Percentiles rank a stretch among this genome's conserved stretches.
These are phyloP conservation scores for Claviceps sp. DNA, from an alignment of 2,329 filamentous ascomycete genomes.

Conservation along the genomic window DNA sequence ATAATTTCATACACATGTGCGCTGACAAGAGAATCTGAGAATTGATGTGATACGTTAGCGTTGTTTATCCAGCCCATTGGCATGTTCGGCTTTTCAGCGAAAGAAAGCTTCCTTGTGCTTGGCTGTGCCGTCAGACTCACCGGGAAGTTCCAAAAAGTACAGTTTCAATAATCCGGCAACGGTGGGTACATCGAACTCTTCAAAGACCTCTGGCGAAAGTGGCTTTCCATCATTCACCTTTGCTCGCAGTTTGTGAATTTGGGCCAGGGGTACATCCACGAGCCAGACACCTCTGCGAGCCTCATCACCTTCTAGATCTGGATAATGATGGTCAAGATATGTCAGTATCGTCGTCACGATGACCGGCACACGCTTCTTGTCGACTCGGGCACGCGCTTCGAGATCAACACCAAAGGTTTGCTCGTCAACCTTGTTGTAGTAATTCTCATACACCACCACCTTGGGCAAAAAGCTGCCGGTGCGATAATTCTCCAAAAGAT, in stretches of 20 bases:
- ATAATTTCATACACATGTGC: constrained; percentile 98
- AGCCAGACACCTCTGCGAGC: constrained; percentile 88
- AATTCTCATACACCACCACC: constrained; percentile 93
- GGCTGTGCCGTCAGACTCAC: constrained; percentile 35
- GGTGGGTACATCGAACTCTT: constrained; percentile 86
- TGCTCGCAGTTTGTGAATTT: constrained; percentile 72
- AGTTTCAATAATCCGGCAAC: constrained; percentile 87
- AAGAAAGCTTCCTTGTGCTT: neutral
- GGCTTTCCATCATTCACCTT: constrained; percentile 78
- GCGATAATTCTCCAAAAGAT: constrained; percentile 91
- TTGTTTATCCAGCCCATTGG: neutral
- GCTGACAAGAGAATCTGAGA: constrained; percentile 88
- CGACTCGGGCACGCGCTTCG: constrained; percentile 84
- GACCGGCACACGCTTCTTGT: constrained; percentile 88
- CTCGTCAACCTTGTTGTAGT: constrained; percentile 96
- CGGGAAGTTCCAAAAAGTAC: constrained; percentile 87
- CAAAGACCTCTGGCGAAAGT: constrained; percentile 61
- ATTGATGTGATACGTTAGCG: neutral
- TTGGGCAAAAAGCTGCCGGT: constrained; percentile 86
- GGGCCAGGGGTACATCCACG: constrained; percentile 72
- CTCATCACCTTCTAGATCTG: constrained; percentile 92
- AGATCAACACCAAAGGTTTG: constrained; percentile 97
- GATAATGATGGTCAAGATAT: constrained; percentile 92
- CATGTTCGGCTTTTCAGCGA: no score
- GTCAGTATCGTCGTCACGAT: constrained; percentile 88